A percentile compares a stretch with the other conserved stretches of the same genome.
Evolutionary conservation across 192 early-diverging fungal species (phyloP).

Genomic region (Spinellus fusiger): DNA sequence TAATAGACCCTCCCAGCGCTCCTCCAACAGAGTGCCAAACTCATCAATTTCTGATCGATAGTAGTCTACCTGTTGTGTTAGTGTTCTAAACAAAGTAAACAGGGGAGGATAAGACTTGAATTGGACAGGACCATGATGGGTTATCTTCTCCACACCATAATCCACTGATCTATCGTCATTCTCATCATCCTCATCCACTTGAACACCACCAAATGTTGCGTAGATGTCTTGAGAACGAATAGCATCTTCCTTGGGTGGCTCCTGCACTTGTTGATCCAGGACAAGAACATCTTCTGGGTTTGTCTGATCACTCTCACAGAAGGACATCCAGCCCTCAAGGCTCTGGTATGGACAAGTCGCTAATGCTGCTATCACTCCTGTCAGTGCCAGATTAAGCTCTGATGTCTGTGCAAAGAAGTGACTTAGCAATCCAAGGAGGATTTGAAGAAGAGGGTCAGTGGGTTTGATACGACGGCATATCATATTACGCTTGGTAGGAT

Average conservation of each 20-base stretch:
- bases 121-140: slow-evolving; percentile 15
- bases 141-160: slow-evolving; percentile 25
- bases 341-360: slow-evolving; percentile 69
- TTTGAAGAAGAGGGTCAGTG: slow-evolving; percentile 62
- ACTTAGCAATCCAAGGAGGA: slow-evolving; percentile 57
- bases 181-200: slow-evolving; percentile 36
- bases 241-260: background rate
- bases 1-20: slow-evolving; percentile 36
- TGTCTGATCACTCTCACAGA: slow-evolving; percentile 39
- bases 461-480: slow-evolving; percentile 35
- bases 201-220: slow-evolving; percentile 16
- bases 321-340: slow-evolving; percentile 67
- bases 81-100: slow-evolving; percentile 56
- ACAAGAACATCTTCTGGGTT: slow-evolving; percentile 31
- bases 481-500: slow-evolving; percentile 20
- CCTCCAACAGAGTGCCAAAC: slow-evolving; percentile 53
- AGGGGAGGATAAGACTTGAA: slow-evolving; percentile 56
- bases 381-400: slow-evolving; percentile 86
- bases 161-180: slow-evolving; percentile 38
- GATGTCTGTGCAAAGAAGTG: slow-evolving; percentile 84
- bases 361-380: slow-evolving; percentile 82
- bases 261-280: slow-evolving; percentile 6
- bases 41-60: slow-evolving; percentile 50
- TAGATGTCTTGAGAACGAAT: slow-evolving; percentile 37
- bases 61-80: slow-evolving; percentile 62